These are phyloP conservation scores for Eutrema salsugineum DNA, from an alignment of 441 rosid species.

Conservation along the genomic window DNA sequence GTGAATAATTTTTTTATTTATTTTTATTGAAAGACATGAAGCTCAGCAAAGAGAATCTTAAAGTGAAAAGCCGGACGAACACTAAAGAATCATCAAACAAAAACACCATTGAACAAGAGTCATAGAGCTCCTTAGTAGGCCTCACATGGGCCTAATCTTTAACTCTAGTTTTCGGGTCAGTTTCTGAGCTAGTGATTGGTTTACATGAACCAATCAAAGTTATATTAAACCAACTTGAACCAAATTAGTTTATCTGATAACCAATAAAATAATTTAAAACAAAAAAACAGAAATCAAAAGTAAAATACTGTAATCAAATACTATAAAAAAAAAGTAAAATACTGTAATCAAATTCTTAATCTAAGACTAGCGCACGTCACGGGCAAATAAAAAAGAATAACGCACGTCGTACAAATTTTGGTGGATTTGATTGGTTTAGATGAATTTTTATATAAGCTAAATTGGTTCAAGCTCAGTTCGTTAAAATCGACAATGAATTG, in stretches of 20 bases:
- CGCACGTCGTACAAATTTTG: constrained; percentile 5
- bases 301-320: too few relatives aligned
- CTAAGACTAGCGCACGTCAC: constrained; percentile 19
- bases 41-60: not conserved
- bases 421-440: not conserved
- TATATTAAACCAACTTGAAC: not conserved
- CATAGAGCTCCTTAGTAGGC: not conserved
- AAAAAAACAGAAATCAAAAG: not conserved
- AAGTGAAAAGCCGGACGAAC: not conserved
- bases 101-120: not conserved
- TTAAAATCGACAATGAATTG: not conserved
- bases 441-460: not conserved
- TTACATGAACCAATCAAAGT: not conserved
- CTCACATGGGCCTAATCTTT: not conserved
- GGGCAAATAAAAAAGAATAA: not conserved
- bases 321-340: too few relatives aligned
- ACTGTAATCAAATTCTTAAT: not conserved
- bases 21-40: not conserved
- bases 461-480: not conserved
- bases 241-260: not conserved
- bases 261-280: not conserved
- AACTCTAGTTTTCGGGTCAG: not conserved
- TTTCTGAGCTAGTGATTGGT: not conserved
- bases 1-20: too few relatives aligned
- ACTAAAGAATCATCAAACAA: not conserved